phyloP scores from a whole-genome alignment of 2,329 filamentous ascomycete genomes.

The Claviceps purpurea region DNA sequence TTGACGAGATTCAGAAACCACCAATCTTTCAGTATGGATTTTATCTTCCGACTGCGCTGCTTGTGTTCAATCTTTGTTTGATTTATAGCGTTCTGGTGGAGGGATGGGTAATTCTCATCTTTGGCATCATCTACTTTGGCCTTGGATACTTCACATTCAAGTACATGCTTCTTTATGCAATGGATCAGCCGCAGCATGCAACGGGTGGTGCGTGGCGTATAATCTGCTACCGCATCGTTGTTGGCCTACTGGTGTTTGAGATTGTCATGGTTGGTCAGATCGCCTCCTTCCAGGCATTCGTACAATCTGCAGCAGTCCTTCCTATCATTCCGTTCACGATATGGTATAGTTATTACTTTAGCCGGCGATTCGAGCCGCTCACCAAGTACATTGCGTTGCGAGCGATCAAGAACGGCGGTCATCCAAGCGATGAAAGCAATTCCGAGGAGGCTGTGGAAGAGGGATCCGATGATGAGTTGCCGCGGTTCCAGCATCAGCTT shows the following conservation, averaged over 20 bases:
- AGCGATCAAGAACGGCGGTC: conserved; percentile 54
- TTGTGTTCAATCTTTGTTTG: conserved; percentile 89
- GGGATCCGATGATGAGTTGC: conserved; percentile 29
- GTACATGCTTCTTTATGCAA: conserved; percentile 93
- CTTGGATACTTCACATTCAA: conserved; percentile 87
- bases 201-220: conserved; percentile 93
- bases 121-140: conserved; percentile 71
- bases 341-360: conserved; percentile 81
- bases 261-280: conserved; percentile 81
- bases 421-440: conserved; percentile 27
- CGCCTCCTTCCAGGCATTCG: conserved; percentile 59
- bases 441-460: conserved; percentile 22
- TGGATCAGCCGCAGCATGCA: conserved; percentile 92
- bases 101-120: conserved; percentile 69
- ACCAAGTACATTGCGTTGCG: conserved; percentile 86
- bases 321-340: conserved; percentile 69
- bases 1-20: conserved; percentile 66
- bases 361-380: conserved; percentile 69
- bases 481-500: conserved; percentile 24
- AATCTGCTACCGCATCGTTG: conserved; percentile 81
- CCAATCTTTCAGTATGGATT: conserved; percentile 92
- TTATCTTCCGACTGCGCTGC: conserved; percentile 80
- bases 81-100: conserved; percentile 80
- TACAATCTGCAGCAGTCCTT: conserved; percentile 56
- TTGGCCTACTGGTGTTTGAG: conserved; percentile 81